phyloP scores from a whole-genome alignment of 2,329 filamentous ascomycete genomes.

The Thermoascus crustaceus region DNA sequence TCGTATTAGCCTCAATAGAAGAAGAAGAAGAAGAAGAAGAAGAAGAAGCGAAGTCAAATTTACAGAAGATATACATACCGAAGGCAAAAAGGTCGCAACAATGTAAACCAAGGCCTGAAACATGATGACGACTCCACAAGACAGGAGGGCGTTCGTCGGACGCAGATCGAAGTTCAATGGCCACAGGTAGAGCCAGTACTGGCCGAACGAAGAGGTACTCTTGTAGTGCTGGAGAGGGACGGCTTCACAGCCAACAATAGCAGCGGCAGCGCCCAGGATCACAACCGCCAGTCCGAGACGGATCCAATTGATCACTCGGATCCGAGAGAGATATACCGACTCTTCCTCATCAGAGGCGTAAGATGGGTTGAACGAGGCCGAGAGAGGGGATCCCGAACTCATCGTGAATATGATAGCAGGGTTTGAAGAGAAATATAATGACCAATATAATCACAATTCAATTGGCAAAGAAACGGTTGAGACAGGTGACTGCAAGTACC shows the following conservation, averaged over 20 bases:
- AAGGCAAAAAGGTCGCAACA: conserved; percentile 24
- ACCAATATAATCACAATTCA: conserved; percentile 4
- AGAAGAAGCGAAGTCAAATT: conserved; percentile 5
- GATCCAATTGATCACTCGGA: conserved; percentile 23
- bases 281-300: conserved; percentile 27
- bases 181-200: conserved; percentile 32
- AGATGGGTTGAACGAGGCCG: conserved; percentile 22
- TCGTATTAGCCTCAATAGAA: neutral
- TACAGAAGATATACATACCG: too few relatives aligned
- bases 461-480: conserved; percentile 5
- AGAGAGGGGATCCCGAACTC: conserved; percentile 19
- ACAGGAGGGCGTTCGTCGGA: conserved; percentile 29
- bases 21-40: neutral
- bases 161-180: conserved; percentile 35
- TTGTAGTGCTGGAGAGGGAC: conserved; percentile 34
- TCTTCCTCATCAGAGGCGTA: conserved; percentile 30
- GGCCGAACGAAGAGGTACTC: conserved; percentile 25
- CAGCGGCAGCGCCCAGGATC: conserved; percentile 21
- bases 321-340: conserved; percentile 26
- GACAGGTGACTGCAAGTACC: too few relatives aligned
- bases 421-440: conserved; percentile 3
- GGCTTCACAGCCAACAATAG: conserved; percentile 29
- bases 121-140: conserved; percentile 29
- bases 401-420: conserved; percentile 13
- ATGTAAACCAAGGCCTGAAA: conserved; percentile 26